Evolutionary conservation across 1,139 yeast genomes (phyloP).

Genomic region (Yamadazyma oceani): DNA sequence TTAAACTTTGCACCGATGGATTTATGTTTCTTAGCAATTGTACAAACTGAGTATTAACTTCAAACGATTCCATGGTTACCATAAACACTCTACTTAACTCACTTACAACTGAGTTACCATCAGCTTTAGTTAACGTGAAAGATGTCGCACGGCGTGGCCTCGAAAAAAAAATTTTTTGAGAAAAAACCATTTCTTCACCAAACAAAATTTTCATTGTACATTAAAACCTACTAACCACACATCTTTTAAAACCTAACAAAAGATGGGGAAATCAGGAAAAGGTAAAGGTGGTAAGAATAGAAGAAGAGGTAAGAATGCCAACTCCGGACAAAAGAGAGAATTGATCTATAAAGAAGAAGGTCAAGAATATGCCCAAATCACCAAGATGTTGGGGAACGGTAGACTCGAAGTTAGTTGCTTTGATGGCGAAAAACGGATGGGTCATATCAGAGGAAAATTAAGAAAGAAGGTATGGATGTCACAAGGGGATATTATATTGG

Average conservation of each 20-base stretch:
- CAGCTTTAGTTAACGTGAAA: too few relatives aligned
- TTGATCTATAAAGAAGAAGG: conserved; percentile 90
- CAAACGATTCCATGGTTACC: conserved; percentile 89
- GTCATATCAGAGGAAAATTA: conserved; percentile 97
- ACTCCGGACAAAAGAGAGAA: conserved; percentile 91
- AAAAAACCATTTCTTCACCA: too few relatives aligned
- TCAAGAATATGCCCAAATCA: conserved; percentile 97
- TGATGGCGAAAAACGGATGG: conserved; percentile 91
- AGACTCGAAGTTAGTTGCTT: conserved; percentile 94
- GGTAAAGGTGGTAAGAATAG: conserved; percentile 79
- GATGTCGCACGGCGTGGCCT: neutral
- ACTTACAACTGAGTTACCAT: too few relatives aligned
- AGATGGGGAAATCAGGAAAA: conserved; percentile 54
- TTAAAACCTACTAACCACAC: too few relatives aligned
- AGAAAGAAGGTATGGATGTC: conserved; percentile 99
- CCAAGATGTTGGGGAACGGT: conserved; percentile 98
- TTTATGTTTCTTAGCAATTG: conserved; percentile 60
- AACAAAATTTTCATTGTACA: too few relatives aligned
- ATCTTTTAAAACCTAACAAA: neutral
- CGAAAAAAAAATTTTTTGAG: conserved; percentile 2
- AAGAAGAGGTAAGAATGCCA: conserved; percentile 98
- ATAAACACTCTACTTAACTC: too few relatives aligned
- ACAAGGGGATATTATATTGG: conserved; percentile 95
- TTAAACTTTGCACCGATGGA: conserved; percentile 60
- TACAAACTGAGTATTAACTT: conserved; percentile 67